Conservation (phyloP, 2,329 filamentous ascomycete genomes). For the Colletotrichum abscissum region DNA sequence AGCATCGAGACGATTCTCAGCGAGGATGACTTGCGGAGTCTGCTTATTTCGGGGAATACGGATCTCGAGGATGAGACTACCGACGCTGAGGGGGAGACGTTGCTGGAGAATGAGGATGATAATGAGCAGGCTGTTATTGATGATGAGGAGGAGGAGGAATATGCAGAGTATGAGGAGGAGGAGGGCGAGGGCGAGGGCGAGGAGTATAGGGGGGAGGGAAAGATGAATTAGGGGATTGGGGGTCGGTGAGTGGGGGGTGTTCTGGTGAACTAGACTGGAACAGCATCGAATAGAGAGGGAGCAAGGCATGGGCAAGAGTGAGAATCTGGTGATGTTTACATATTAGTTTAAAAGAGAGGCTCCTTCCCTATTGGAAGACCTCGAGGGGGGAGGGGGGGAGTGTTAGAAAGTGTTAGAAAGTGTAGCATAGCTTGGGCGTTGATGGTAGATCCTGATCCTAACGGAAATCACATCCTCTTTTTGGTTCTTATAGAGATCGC, state of each 20-base stretch:
- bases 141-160: constrained; percentile 5
- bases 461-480: too few relatives aligned
- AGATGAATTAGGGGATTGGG: background rate
- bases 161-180: background rate
- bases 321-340: background rate
- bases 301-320: background rate
- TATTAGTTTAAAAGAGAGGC: too few relatives aligned
- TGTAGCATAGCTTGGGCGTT: too few relatives aligned
- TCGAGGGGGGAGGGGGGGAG: too few relatives aligned
- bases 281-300: background rate
- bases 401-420: too few relatives aligned
- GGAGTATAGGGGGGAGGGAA: background rate
- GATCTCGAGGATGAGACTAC: constrained; percentile 37
- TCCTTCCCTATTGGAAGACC: too few relatives aligned
- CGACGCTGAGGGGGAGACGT: constrained; percentile 41
- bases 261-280: background rate
- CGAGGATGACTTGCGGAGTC: constrained; percentile 67
- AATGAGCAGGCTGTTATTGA: constrained; percentile 39
- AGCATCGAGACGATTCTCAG: constrained; percentile 71
- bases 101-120: constrained; percentile 45
- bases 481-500: too few relatives aligned
- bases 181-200: background rate
- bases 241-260: background rate
- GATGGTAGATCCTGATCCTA: too few relatives aligned
- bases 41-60: constrained; percentile 49